A percentile compares a stretch with the other conserved stretches of the same genome.
phyloP scores from a whole-genome alignment of 1,284 basidiomycete genomes.

The Puccinia horiana region DNA sequence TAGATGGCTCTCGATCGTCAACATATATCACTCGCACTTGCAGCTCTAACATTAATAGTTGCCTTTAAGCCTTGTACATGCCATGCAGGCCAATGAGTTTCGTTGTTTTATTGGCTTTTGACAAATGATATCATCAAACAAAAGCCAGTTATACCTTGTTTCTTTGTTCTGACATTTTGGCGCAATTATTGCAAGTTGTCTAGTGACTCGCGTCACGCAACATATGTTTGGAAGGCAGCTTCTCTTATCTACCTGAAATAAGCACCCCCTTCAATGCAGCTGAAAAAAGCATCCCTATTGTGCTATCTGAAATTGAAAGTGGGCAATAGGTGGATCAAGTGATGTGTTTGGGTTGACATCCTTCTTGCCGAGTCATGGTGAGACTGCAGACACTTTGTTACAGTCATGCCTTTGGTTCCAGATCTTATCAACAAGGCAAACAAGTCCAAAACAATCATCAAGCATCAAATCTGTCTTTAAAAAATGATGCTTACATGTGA shows the following conservation, averaged over 20 bases:
- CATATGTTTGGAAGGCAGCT: background rate
- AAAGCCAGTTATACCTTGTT: background rate
- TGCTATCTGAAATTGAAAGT: too few species aligned
- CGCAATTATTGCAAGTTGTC: background rate
- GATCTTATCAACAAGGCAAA: too few species aligned
- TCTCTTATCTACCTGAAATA: background rate
- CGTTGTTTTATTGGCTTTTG: background rate
- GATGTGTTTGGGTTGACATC: too few species aligned
- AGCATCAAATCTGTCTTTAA: too few species aligned
- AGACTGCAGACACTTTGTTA: too few species aligned
- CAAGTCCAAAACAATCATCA: too few species aligned
- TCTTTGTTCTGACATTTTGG: background rate
- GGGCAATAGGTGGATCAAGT: too few species aligned
- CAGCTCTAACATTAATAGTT: background rate
- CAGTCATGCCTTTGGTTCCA: too few species aligned
- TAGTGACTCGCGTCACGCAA: background rate
- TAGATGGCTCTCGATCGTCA: constrained; percentile 8
- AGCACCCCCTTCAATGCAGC: too few species aligned
- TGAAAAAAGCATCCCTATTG: too few species aligned
- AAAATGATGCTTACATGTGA: too few species aligned
- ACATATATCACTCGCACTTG: background rate
- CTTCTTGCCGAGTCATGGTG: too few species aligned
- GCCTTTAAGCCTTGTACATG: background rate
- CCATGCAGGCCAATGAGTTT: background rate
- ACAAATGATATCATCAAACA: background rate